Percentiles rank a stretch among this genome's conserved stretches.
These are phyloP conservation scores for Colletotrichum sublineola DNA, from an alignment of 2,329 filamentous ascomycete genomes.

Conservation along the genomic window DNA sequence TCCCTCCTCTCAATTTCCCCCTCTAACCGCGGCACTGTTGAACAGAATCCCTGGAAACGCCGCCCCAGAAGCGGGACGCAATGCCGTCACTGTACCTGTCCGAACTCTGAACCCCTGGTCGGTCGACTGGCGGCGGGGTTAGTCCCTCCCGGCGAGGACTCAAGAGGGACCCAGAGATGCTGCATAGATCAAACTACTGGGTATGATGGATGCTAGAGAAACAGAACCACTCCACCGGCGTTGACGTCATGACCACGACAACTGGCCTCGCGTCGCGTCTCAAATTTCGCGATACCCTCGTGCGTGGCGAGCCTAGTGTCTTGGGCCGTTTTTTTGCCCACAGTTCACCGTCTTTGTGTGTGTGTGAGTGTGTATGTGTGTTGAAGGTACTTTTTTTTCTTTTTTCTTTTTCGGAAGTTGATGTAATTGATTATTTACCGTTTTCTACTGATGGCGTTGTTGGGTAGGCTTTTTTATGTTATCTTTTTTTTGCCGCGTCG, in stretches of 20 bases:
- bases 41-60: slow-evolving; percentile 22
- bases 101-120: background rate
- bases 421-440: background rate
- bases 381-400: too few species aligned
- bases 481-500: background rate
- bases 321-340: background rate
- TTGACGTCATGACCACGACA: slow-evolving; percentile 24
- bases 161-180: background rate
- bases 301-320: background rate
- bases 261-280: slow-evolving; percentile 4
- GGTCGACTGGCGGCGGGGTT: slow-evolving; percentile 1
- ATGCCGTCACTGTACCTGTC: slow-evolving; percentile 30
- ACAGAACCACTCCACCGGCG: background rate
- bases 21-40: background rate
- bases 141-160: background rate
- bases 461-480: too few species aligned
- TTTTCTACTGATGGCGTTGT: background rate
- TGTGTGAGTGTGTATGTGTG: too few species aligned
- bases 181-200: background rate
- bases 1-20: background rate
- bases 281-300: background rate
- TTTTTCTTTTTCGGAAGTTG: background rate
- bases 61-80: slow-evolving; percentile 17
- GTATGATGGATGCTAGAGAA: background rate
- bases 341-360: slow-evolving; percentile 8